Base-by-base conservation (phyloP, 352 stramenopile species). In the Pythium guiyangense region DNA sequence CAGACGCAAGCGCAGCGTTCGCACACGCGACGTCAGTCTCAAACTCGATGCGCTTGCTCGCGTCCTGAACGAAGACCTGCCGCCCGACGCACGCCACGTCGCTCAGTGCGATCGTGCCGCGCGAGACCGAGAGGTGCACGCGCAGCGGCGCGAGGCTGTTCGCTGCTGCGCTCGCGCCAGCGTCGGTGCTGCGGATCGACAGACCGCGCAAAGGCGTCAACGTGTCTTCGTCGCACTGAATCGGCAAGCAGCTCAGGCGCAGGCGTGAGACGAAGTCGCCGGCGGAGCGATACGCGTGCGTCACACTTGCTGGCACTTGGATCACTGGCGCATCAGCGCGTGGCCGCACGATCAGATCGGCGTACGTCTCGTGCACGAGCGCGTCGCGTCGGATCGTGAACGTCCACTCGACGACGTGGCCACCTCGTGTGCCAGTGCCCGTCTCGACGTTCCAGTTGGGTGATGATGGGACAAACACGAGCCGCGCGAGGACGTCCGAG, bases 371-470 rank as follows among this genome's bases (percentile, higher is more conserved):
- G 17, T 65, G 55, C 8, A 53, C 56, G 29, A 46, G 44, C 37
- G 57, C 47, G 34, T 55, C 61, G 12, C 67, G 55, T 2, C 59
- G 59, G 20, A 85, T 62, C 1, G 58, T 55, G 53, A 88, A 88
- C n/a, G 39, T 29, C 74, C 77, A 87, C 40, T 79, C 61, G 0
- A 84, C 69, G 3, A 79, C 54, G 18, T 74, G 59, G 1, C 49
- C 20, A 6, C 20, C 47, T 2, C 50, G 39, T 0, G 17, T 27
- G 6, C 42, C 40, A 3, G 50, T 37, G n/a, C 57, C 57, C 9
- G 60, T 51, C 12, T 72, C 49, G 18, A 62, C 66, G 57, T 86
- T 80, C 75, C 77, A 90, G 60, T 86, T 86, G 42, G 67, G 64
- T 10, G 71, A 64, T 14, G 74, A 66, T 11, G 74, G 65, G 18